A percentile compares a stretch with the other conserved stretches of the same genome.
phyloP scores from a whole-genome alignment of 148 eudicot species.

The Cornus kousa region DNA sequence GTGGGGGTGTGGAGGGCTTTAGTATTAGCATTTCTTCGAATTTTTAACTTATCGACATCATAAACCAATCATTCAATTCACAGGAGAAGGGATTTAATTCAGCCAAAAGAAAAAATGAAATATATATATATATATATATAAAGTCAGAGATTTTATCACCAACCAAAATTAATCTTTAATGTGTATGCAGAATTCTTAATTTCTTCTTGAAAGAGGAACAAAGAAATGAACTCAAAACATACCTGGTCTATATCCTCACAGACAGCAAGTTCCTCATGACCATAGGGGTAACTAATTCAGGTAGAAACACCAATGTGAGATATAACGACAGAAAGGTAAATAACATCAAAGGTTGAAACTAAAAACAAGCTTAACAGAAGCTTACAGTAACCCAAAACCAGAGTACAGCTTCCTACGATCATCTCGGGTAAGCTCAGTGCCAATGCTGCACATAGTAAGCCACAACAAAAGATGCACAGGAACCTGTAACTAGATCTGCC shows the following conservation, averaged over 20 bases:
- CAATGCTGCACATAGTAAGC: constrained; percentile 57
- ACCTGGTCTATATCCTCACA: constrained; percentile 99
- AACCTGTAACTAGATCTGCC: background rate
- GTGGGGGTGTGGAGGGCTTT: background rate
- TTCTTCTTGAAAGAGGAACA: background rate
- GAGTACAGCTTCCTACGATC: constrained; percentile 85
- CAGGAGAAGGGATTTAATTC: background rate
- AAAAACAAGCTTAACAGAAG: constrained; percentile 3
- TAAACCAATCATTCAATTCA: background rate
- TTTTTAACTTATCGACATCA: background rate
- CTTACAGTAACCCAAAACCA: constrained; percentile 83
- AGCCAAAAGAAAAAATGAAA: background rate
- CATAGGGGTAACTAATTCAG: constrained; percentile 75
- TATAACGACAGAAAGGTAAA: constrained; percentile 14
- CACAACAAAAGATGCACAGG: constrained; percentile 5
- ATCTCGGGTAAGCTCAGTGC: constrained; percentile 98
- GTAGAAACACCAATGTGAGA: constrained; percentile 5
- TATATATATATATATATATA: background rate
- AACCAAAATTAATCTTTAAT: background rate
- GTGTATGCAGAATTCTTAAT: background rate
- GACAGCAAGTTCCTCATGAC: constrained; percentile 92
- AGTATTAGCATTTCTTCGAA: background rate
- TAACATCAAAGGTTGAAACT: background rate
- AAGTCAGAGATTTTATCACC: background rate
- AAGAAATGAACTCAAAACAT: background rate